Percentiles rank a stretch among this genome's conserved stretches.
phyloP scores from a whole-genome alignment of 345 rosid genomes.

The Eutrema heterophyllum region DNA sequence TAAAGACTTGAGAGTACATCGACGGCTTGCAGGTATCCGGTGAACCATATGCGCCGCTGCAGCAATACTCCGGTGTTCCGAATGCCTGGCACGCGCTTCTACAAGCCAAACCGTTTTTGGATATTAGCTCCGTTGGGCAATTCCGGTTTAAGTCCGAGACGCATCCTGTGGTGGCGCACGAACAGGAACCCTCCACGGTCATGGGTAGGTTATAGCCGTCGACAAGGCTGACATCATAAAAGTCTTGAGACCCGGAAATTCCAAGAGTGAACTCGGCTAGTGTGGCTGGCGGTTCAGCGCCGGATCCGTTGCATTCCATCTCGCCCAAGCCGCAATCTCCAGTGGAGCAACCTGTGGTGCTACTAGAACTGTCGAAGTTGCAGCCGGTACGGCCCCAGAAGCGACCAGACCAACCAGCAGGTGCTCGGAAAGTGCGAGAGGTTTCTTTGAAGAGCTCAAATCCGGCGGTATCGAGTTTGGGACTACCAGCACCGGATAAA shows the following conservation, averaged over 20 bases:
- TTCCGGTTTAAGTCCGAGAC: slow-evolving; percentile 40
- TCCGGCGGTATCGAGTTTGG: slow-evolving; percentile 40
- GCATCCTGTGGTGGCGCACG: slow-evolving; percentile 48
- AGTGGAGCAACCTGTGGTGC: slow-evolving; percentile 32
- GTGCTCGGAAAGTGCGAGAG: slow-evolving; percentile 37
- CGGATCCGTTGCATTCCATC: slow-evolving; percentile 49
- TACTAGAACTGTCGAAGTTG: slow-evolving; percentile 33
- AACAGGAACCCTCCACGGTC: slow-evolving; percentile 36
- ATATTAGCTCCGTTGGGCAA: slow-evolving; percentile 45
- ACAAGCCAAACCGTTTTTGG: slow-evolving; percentile 31
- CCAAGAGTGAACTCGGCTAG: slow-evolving; percentile 57
- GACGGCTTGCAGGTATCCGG: slow-evolving; percentile 53
- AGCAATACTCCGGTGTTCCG: slow-evolving; percentile 46
- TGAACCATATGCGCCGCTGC: slow-evolving; percentile 45
- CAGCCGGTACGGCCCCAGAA: slow-evolving; percentile 61
- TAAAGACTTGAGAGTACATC: slow-evolving; percentile 43
- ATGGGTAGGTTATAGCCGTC: slow-evolving; percentile 61
- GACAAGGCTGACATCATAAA: slow-evolving; percentile 54
- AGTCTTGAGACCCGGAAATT: slow-evolving; percentile 44
- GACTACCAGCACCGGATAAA: slow-evolving; percentile 33
- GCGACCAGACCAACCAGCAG: slow-evolving; percentile 57
- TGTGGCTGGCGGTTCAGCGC: slow-evolving; percentile 52
- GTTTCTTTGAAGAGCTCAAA: slow-evolving; percentile 38
- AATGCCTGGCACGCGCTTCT: slow-evolving; percentile 67
- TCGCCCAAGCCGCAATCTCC: slow-evolving; percentile 56